Conservation (phyloP, 768 basidiomycete genomes). For the Exidia glandulosa region DNA sequence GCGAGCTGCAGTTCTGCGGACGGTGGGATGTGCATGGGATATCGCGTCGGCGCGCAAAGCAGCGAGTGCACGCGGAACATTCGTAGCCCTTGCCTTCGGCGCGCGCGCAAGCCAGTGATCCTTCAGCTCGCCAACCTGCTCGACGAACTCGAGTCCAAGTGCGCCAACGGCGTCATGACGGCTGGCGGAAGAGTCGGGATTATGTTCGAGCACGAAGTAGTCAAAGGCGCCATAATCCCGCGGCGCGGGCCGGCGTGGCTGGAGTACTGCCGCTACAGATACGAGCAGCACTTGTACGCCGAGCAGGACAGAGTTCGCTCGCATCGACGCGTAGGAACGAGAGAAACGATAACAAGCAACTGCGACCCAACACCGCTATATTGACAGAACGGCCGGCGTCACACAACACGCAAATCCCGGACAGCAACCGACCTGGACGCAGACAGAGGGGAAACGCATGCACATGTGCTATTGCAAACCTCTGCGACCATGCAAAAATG, state of each 20-base stretch:
- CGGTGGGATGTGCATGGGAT: neutral
- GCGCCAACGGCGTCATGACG: conserved; percentile 45
- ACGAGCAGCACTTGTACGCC: neutral
- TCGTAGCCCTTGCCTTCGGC: conserved; percentile 20
- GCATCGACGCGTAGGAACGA: neutral
- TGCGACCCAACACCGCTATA: too few species aligned
- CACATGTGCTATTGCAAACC: neutral
- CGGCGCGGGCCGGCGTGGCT: conserved; percentile 3
- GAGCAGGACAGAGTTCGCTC: neutral
- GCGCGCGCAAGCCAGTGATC: conserved; percentile 77
- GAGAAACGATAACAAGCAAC: too few species aligned
- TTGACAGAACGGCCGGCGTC: neutral
- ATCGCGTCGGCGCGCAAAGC: neutral
- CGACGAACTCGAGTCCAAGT: conserved; percentile 77
- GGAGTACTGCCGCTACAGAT: too few species aligned
- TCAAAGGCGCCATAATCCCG: conserved; percentile 34
- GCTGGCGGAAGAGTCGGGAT: conserved; percentile 39
- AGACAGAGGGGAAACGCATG: too few species aligned
- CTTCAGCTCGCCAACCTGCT: conserved; percentile 72
- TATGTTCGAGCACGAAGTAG: conserved; percentile 75
- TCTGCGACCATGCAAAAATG: neutral
- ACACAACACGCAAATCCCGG: too few species aligned
- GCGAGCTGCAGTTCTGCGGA: neutral
- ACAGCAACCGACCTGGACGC: too few species aligned
- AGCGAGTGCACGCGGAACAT: neutral